Base-by-base conservation (phyloP, 352 stramenopile genomes). In the Globisporangium nodosum region DNA sequence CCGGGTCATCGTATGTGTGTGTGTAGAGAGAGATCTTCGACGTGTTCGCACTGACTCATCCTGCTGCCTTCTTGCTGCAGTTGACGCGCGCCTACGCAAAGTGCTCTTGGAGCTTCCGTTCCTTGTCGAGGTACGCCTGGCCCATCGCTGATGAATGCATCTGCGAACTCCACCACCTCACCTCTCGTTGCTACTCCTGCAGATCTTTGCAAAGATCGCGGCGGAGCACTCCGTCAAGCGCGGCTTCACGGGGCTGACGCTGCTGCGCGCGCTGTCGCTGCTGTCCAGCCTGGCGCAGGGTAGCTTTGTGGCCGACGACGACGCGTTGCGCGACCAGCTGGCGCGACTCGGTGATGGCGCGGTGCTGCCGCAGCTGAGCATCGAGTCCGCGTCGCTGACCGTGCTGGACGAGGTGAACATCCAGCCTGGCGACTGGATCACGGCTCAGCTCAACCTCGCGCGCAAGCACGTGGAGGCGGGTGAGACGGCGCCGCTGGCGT, bases 371-470 rank as follows among this genome's bases (percentile, higher is more conserved):
- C 62, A 71, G 20, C 60, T 79, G 11, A 47, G 58, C 33, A 57
- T 87, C 5, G 35, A 46, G 1, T 31, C 71, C 9, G 70, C 74
- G 42, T 78, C 74, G 48, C 56, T 91, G 40, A 54, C 59, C 21
- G 81, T 92, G 13, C 62, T 86, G 18, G 82, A 92, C 50, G 82
- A 94, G 61, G 48, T 60, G 2, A 88, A 80, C 58, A 71, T 90
- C 49, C 83, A 87, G 43, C 75, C 85, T 37, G 73, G 78, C 52
- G 85, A 94, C 63, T 94, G 77, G 78, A 64, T 94, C 53, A 94
- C 80, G n/a, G 57, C 89, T 37, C 66, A 85, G 55, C 69, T 86
- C 18, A 74, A 54, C 11, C 46, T 89, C 48, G 64, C 65, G 42
- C 81, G 85, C 31, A 60, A 76, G 40, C 80, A 91, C 50, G 49